phyloP scores from a whole-genome alignment of 352 stramenopile species.

The Phytophthora sp. region DNA sequence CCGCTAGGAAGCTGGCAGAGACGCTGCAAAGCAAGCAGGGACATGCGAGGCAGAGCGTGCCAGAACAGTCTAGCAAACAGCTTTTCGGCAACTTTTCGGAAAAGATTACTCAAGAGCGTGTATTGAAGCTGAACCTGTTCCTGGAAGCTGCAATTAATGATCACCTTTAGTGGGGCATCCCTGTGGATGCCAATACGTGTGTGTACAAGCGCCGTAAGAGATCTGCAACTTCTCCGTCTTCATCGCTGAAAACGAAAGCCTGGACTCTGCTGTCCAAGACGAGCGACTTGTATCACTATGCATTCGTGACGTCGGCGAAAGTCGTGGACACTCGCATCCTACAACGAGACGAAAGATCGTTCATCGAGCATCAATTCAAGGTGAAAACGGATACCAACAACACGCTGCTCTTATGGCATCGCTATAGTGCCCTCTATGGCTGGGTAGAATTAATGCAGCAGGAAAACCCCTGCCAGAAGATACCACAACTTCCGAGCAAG shows the following conservation, averaged over 20 bases:
- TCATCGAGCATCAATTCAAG: constrained; percentile 23
- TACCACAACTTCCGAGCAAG: constrained; percentile 62
- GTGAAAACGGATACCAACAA: constrained; percentile 20
- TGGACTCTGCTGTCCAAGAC: constrained; percentile 11
- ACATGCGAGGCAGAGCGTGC: constrained; percentile 56
- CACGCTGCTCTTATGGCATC: constrained; percentile 20
- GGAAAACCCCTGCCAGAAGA: constrained; percentile 25
- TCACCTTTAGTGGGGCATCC: constrained; percentile 64
- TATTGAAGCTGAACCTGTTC: constrained; percentile 66
- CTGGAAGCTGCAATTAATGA: constrained; percentile 58
- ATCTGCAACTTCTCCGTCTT: neutral
- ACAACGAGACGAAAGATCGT: constrained; percentile 2
- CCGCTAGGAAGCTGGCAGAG: constrained; percentile 58
- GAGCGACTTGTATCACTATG: constrained; percentile 6
- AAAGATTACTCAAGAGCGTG: constrained; percentile 62
- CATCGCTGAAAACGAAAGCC: constrained; percentile 13
- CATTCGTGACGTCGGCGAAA: constrained; percentile 12
- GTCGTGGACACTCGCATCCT: constrained; percentile 20
- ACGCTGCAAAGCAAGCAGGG: constrained; percentile 58
- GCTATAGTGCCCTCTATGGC: constrained; percentile 13
- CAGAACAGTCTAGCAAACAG: constrained; percentile 62
- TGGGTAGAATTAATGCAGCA: constrained; percentile 15
- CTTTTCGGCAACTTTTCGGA: constrained; percentile 64
- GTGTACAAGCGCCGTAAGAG: constrained; percentile 63
- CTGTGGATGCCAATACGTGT: constrained; percentile 18